phyloP scores from a whole-genome alignment of 257 asterid genomes.

The Voacanga thouarsii region DNA sequence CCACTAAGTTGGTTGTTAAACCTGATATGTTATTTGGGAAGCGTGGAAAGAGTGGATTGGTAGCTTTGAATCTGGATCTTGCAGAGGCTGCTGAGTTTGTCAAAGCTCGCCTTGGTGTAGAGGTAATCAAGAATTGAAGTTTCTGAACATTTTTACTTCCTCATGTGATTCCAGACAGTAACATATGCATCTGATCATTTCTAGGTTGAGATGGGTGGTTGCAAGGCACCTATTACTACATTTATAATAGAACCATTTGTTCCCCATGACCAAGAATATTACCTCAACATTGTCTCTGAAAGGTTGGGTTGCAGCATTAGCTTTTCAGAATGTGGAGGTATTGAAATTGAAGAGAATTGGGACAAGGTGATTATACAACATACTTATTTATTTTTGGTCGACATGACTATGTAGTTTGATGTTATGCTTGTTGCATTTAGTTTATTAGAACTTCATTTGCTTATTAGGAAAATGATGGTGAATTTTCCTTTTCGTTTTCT shows the following conservation, averaged over 20 bases:
- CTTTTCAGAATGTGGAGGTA: slow-evolving; percentile 96
- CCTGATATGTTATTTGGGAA: slow-evolving; percentile 95
- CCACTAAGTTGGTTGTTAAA: slow-evolving; percentile 82
- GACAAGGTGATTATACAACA: slow-evolving; percentile 57
- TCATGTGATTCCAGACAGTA: slow-evolving; percentile 26
- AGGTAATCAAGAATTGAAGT: slow-evolving; percentile 44
- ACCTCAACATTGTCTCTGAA: slow-evolving; percentile 77
- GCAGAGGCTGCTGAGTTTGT: slow-evolving; percentile 89
- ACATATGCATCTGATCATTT: slow-evolving; percentile 12
- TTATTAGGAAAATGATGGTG: not conserved
- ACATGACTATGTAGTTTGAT: not conserved
- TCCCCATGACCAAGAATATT: slow-evolving; percentile 85
- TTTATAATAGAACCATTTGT: slow-evolving; percentile 90
- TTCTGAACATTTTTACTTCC: slow-evolving; percentile 3
- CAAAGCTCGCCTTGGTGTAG: slow-evolving; percentile 79
- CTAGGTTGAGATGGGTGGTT: slow-evolving; percentile 95
- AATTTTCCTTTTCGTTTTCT: slow-evolving; percentile 11
- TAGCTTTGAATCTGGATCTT: slow-evolving; percentile 72
- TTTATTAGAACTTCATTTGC: not conserved
- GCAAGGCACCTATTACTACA: slow-evolving; percentile 91
- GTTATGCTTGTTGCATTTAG: not conserved
- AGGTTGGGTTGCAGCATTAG: slow-evolving; percentile 81
- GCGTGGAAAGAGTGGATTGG: slow-evolving; percentile 95
- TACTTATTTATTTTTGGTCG: not conserved
- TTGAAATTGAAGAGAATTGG: slow-evolving; percentile 96